A percentile compares a stretch with the other conserved stretches of the same genome.
phyloP scores from a whole-genome alignment of 805 yeast species.

The Brettanomyces custersianus region DNA sequence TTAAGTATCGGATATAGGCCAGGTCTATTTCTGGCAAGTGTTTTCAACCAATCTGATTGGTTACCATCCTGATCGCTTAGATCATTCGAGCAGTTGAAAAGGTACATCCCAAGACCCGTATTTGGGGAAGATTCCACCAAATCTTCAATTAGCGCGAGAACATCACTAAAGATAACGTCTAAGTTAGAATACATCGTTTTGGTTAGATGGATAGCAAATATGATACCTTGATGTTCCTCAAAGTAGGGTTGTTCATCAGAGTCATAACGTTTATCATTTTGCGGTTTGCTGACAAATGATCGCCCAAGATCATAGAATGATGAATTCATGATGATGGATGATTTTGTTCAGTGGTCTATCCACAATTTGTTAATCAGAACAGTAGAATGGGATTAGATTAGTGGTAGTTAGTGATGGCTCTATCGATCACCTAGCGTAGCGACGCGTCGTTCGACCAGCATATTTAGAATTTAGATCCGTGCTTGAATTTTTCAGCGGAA shows the following conservation, averaged over 20 bases:
- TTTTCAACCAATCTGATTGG: slow-evolving; percentile 2
- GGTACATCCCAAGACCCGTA: slow-evolving; percentile 68
- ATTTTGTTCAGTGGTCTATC: no score
- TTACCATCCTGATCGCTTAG: neutral
- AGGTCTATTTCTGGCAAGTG: slow-evolving; percentile 10
- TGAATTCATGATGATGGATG: neutral
- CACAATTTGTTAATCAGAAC: no score
- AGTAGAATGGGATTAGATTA: no score
- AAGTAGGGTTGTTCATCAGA: slow-evolving; percentile 23
- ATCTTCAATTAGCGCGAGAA: slow-evolving; percentile 55
- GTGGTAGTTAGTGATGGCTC: no score
- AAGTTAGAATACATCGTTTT: slow-evolving; percentile 33
- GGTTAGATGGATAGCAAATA: slow-evolving; percentile 54
- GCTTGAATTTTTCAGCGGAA: no score
- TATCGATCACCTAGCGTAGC: no score
- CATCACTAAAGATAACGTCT: slow-evolving; percentile 39
- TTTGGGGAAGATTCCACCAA: slow-evolving; percentile 55
- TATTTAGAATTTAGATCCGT: no score
- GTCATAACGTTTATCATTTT: neutral
- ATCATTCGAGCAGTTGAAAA: slow-evolving; percentile 38
- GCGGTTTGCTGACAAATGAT: neutral
- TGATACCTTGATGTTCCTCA: slow-evolving; percentile 54
- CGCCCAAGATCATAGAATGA: slow-evolving; percentile 1
- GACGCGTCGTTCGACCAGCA: no score
- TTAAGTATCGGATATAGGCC: slow-evolving; percentile 45